phyloP scores from a whole-genome alignment of 78 protist genomes.

The Guillardia theta region DNA sequence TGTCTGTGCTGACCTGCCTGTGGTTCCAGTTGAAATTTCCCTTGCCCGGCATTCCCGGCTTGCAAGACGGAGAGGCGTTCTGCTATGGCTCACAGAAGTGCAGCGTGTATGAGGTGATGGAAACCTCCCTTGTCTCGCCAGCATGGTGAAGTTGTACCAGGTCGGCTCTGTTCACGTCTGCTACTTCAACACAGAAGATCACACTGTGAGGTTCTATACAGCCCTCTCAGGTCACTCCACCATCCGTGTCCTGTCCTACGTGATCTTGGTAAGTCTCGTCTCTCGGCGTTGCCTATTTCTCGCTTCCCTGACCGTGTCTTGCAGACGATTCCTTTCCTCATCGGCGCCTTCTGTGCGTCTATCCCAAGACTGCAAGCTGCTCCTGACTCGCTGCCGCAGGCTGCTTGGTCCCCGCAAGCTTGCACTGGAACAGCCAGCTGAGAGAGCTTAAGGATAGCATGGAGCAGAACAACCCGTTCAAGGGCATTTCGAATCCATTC shows the following conservation, averaged over 20 bases:
- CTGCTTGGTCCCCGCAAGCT: not conserved
- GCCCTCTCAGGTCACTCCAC: not conserved
- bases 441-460: too few species aligned
- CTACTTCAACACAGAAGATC: slow-evolving; percentile 9
- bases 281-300: not conserved
- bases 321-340: not conserved
- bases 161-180: not conserved
- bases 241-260: not conserved
- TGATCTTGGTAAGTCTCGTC: not conserved
- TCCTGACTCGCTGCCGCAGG: too few species aligned
- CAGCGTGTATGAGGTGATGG: not conserved
- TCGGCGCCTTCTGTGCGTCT: not conserved
- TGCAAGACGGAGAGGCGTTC: not conserved
- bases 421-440: not conserved
- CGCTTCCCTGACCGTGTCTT: not conserved
- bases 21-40: not conserved
- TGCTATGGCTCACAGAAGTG: slow-evolving; percentile 3
- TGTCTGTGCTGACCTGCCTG: not conserved
- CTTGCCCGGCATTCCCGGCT: slow-evolving; percentile 6
- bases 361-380: too few species aligned
- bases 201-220: not conserved
- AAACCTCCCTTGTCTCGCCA: not conserved
- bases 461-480: too few species aligned
- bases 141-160: not conserved
- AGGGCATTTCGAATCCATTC: too few species aligned